phyloP scores from a whole-genome alignment of 73 alveolate species.

The Durusdinium trenchii region DNA sequence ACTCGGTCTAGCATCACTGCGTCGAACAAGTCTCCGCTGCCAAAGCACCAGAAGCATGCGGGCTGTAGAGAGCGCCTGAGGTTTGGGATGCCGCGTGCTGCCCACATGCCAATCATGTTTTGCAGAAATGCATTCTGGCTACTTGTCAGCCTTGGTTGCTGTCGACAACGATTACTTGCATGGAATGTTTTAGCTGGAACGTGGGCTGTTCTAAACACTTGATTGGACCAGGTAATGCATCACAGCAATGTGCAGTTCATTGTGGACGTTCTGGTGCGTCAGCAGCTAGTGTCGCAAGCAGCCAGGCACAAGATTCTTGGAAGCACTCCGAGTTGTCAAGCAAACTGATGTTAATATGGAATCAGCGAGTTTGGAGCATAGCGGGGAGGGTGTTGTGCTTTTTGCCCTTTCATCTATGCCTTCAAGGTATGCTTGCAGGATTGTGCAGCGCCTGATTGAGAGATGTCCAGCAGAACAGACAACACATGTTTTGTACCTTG shows the following conservation, averaged over 20 bases:
- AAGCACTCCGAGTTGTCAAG: background rate
- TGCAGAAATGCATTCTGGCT: conserved; percentile 52
- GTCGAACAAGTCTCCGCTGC: no score
- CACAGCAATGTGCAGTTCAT: conserved; percentile 47
- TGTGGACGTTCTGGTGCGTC: conserved; percentile 51
- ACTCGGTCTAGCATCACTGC: background rate
- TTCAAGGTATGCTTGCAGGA: conserved; percentile 72
- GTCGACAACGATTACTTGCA: background rate
- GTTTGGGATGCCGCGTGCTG: conserved; percentile 94
- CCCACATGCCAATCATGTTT: conserved; percentile 91
- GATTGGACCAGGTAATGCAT: background rate
- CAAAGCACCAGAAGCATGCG: background rate
- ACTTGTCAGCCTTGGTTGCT: background rate
- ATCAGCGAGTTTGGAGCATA: no score
- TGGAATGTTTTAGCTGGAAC: background rate
- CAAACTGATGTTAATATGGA: no score
- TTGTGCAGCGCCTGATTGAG: conserved; percentile 79
- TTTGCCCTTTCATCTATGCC: background rate
- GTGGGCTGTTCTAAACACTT: background rate
- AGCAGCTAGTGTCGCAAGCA: conserved; percentile 61
- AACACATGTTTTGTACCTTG: conserved; percentile 36
- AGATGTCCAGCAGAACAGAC: conserved; percentile 49
- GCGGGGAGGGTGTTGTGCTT: no score
- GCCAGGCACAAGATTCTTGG: conserved; percentile 81
- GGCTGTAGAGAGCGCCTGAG: background rate